These are phyloP conservation scores for Penicillium polonicum DNA, from an alignment of 2,329 filamentous ascomycete species.

Conservation along the genomic window DNA sequence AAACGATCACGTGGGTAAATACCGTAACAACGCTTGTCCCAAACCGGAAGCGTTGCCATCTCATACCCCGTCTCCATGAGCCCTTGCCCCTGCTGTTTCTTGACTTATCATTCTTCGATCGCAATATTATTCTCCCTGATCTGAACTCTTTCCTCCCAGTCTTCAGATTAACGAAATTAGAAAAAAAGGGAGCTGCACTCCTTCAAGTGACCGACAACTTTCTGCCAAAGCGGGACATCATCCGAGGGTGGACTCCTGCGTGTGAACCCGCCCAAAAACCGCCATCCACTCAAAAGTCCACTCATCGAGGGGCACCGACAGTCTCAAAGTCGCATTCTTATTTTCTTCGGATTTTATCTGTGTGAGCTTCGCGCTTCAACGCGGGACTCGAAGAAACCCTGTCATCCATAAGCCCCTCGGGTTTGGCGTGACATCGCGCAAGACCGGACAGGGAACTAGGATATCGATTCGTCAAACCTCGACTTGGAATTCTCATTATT, in stretches of 20 bases:
- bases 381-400: conserved; percentile 46
- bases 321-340: conserved; percentile 45
- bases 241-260: conserved; percentile 35
- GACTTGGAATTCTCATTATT: conserved; percentile 17
- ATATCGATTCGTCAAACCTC: conserved; percentile 13
- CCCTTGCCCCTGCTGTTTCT: conserved; percentile 6
- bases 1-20: conserved; percentile 23
- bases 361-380: conserved; percentile 52
- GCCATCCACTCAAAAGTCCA: conserved; percentile 31
- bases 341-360: conserved; percentile 44
- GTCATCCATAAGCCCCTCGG: conserved; percentile 49
- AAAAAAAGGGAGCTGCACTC: background rate
- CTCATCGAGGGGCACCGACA: conserved; percentile 54
- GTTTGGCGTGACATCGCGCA: conserved; percentile 45
- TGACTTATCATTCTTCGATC: conserved; percentile 8
- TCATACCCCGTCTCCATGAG: conserved; percentile 15
- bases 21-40: conserved; percentile 23
- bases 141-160: background rate
- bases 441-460: conserved; percentile 42
- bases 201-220: conserved; percentile 34
- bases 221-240: conserved; percentile 38
- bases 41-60: conserved; percentile 23
- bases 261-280: conserved; percentile 34
- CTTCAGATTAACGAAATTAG: conserved; percentile 6
- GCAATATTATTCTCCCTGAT: background rate